phyloP scores from a whole-genome alignment of 192 early-diverging fungal genomes.

The Coemansia erecta region DNA sequence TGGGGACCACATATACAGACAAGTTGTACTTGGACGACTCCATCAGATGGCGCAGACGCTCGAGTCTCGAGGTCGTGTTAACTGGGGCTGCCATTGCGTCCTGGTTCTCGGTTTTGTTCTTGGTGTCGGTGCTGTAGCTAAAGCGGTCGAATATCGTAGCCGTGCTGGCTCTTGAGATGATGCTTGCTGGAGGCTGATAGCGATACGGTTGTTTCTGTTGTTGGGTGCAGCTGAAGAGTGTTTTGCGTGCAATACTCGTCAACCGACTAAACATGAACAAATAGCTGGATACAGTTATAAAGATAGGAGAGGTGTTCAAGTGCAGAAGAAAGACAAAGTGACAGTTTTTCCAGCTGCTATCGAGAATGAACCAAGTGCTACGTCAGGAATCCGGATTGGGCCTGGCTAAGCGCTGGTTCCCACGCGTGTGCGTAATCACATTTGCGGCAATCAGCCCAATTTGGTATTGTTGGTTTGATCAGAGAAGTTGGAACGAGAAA shows the following conservation, averaged over 20 bases:
- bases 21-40: conserved; percentile 53
- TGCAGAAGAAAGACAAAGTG: background rate
- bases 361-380: no score
- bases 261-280: conserved; percentile 34
- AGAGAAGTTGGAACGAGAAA: no score
- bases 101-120: conserved; percentile 1
- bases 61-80: conserved; percentile 57
- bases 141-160: background rate
- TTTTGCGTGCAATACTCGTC: conserved; percentile 22
- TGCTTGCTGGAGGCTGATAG: conserved; percentile 4
- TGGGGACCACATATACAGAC: conserved; percentile 77
- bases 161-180: conserved; percentile 20
- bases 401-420: no score
- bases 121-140: background rate
- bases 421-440: no score
- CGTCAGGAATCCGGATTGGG: no score
- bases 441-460: no score
- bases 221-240: conserved; percentile 30
- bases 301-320: background rate
- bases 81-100: conserved; percentile 32
- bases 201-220: background rate
- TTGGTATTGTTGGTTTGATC: no score
- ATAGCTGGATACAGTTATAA: background rate
- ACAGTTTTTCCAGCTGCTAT: no score
- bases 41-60: conserved; percentile 64